Evolutionary conservation across 495 filamentous ascomycete species (phyloP).

Genomic region (Xylaria bambusicola): DNA sequence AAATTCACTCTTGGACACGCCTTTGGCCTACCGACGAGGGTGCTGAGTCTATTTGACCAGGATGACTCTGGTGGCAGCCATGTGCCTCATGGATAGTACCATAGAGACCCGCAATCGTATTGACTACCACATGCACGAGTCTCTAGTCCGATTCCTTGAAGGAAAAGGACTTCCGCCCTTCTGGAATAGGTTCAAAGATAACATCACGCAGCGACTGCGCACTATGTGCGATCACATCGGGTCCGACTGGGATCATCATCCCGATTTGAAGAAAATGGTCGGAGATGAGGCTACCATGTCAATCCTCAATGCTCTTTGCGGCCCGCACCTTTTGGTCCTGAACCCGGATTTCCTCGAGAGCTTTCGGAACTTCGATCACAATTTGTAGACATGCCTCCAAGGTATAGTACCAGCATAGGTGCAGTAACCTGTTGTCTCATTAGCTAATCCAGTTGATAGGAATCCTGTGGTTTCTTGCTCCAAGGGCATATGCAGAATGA

Average conservation of each 20-base stretch:
- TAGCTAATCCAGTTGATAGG: conserved; percentile 17
- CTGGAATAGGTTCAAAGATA: conserved; percentile 23
- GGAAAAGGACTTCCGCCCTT: conserved; percentile 26
- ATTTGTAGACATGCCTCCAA: conserved; percentile 32
- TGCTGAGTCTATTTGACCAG: conserved; percentile 27
- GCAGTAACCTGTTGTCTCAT: neutral
- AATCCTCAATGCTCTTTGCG: conserved; percentile 32
- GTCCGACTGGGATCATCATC: conserved; percentile 20
- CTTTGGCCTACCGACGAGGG: conserved; percentile 26
- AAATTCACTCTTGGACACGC: conserved; percentile 28
- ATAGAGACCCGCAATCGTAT: conserved; percentile 30
- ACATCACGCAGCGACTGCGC: conserved; percentile 23
- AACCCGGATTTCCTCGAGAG: conserved; percentile 32
- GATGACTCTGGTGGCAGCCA: conserved; percentile 29
- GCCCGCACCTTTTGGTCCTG: conserved; percentile 28
- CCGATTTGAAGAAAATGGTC: conserved; percentile 31
- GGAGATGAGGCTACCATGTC: conserved; percentile 26
- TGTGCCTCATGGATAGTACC: conserved; percentile 25
- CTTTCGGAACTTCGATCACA: conserved; percentile 35
- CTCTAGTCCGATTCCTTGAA: conserved; percentile 25
- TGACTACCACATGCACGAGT: conserved; percentile 28
- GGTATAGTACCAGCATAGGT: conserved; percentile 6
- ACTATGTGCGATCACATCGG: conserved; percentile 16
- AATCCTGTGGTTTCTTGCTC: conserved; percentile 30
- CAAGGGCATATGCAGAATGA: conserved; percentile 26